Conservation (phyloP, 768 basidiomycete genomes). For the Trametes cingulata region DNA sequence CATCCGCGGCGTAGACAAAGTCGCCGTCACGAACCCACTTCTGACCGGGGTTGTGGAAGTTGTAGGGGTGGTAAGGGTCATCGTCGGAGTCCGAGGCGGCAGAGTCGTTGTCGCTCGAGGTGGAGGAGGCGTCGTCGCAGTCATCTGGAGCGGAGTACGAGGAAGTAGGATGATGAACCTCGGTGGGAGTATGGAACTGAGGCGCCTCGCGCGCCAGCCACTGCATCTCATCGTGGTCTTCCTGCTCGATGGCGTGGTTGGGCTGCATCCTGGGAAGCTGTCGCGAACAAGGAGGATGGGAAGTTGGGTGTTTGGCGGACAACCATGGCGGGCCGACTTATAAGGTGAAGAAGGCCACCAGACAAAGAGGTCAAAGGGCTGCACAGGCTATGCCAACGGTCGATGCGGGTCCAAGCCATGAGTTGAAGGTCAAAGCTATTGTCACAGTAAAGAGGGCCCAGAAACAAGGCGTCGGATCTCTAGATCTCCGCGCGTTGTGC, state of each 20-base stretch:
- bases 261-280: slow-evolving; percentile 8
- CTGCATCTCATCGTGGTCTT: slow-evolving; percentile 8
- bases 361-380: slow-evolving; percentile 16
- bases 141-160: background rate
- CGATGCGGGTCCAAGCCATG: slow-evolving; percentile 18
- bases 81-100: slow-evolving; percentile 14
- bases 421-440: slow-evolving; percentile 13
- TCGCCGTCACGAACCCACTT: slow-evolving; percentile 13
- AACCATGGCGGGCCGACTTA: slow-evolving; percentile 11
- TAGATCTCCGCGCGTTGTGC: slow-evolving; percentile 11
- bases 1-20: slow-evolving; percentile 17
- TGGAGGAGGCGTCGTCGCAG: slow-evolving; percentile 5
- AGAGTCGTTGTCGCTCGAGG: slow-evolving; percentile 9
- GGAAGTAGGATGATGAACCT: background rate
- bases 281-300: slow-evolving; percentile 5
- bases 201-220: slow-evolving; percentile 19
- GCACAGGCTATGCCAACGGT: slow-evolving; percentile 15
- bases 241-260: slow-evolving; percentile 4
- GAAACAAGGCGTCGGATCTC: slow-evolving; percentile 18
- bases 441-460: slow-evolving; percentile 17
- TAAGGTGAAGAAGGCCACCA: slow-evolving; percentile 2
- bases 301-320: background rate
- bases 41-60: slow-evolving; percentile 8
- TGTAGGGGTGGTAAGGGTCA: slow-evolving; percentile 16
- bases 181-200: slow-evolving; percentile 10